phyloP scores from a whole-genome alignment of 2,329 filamentous ascomycete genomes.

The Alternaria triticina region DNA sequence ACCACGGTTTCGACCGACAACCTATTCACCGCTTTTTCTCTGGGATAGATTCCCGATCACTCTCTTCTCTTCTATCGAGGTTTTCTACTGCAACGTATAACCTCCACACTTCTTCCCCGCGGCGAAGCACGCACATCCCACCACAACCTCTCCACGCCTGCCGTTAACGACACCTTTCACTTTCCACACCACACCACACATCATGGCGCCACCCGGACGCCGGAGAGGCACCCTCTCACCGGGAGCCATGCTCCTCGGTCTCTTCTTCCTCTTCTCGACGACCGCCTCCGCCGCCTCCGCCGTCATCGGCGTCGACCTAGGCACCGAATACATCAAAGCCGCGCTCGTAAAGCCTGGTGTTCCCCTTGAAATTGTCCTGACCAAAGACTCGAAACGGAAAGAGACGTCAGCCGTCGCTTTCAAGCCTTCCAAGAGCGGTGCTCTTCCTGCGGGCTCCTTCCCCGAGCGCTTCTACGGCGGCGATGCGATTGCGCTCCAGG shows the following conservation, averaged over 20 bases:
- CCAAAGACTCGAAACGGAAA: constrained; percentile 97
- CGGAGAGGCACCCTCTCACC: constrained; percentile 50
- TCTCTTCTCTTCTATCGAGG: constrained; percentile 21
- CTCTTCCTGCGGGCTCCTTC: constrained; percentile 64
- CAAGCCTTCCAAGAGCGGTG: constrained; percentile 76
- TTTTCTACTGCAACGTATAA: constrained; percentile 8
- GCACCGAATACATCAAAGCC: constrained; percentile 97
- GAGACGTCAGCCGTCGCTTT: constrained; percentile 91
- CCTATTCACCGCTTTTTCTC: constrained; percentile 6
- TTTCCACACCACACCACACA: constrained; percentile 30
- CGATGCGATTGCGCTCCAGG: constrained; percentile 85
- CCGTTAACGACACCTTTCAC: constrained; percentile 8
- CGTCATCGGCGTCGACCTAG: constrained; percentile 90
- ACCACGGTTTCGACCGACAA: constrained; percentile 21
- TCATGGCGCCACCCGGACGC: constrained; percentile 57
- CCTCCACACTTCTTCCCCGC: constrained; percentile 19
- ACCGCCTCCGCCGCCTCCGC: constrained; percentile 71
- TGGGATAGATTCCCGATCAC: constrained; percentile 38
- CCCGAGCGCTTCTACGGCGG: constrained; percentile 92
- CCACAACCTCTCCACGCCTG: constrained; percentile 14
- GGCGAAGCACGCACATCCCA: constrained; percentile 29
- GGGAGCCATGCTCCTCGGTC: constrained; percentile 57
- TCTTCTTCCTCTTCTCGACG: constrained; percentile 61
- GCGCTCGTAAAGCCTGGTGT: constrained; percentile 95
- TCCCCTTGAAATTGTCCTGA: constrained; percentile 95